Evolutionary conservation across 2,329 filamentous ascomycete species (phyloP), one percentile per base, ranked within the genome.

Genomic region (Lachnellula suecica): DNA sequence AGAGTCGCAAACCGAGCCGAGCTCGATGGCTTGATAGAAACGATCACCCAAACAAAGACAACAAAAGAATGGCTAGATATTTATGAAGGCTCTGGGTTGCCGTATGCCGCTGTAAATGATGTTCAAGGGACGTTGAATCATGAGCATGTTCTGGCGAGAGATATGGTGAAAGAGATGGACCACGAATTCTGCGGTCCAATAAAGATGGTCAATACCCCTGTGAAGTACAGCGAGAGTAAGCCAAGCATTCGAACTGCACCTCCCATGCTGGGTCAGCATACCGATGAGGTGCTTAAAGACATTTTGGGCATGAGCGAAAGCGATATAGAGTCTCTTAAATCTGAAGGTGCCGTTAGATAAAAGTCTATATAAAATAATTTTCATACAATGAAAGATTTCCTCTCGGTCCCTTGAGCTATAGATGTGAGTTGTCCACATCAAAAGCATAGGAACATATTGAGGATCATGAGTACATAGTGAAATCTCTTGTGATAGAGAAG

Each of bases 21-120:
- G 47, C 78, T 99, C 20, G 93, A 97, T 66, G 74, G 75, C 1
- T 72, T 88, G 63, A 96, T 99, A 52, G 91, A 96, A 66, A 74
- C 74, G 2, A 78, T 89, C 42, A 95, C 90, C 0, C 74, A 73
- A 49, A 83, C 84, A 49, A 91, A 85, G 73, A 95, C 89, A 3
- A 99, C 94, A 0, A 74, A 85, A 59, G 86, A 97, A 67, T 97
- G 94, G 93, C 77, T 97, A 3, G 81, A 87, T 1, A 75, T 92
- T 1, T 85, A 97, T 41, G 91, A 97, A 64, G 91, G 90, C n/a
- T 88, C 82, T 53, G 94, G 94, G 4, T 85, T 99, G 85, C 94
- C 94, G 0, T 99, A 94, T 66, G 89, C 93, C 1, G 91, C 93
- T 1, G 88, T 99, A 62, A 99, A 97, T 66, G 93, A 99, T 66